Evolutionary conservation across 805 yeast species (phyloP).

Genomic region (Starmerella stigmatis): DNA sequence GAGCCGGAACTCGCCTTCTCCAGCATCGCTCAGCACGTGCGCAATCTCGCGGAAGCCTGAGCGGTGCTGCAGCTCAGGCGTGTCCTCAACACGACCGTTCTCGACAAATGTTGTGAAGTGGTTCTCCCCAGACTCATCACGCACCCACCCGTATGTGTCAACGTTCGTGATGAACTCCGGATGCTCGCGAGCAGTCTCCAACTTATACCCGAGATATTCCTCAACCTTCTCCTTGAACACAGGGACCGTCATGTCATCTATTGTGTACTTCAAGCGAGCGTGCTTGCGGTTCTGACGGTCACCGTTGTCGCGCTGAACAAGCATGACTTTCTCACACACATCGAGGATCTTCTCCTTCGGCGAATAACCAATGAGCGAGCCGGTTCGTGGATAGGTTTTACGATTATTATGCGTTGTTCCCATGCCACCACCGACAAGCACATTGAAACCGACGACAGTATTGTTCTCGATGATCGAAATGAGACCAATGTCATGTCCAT

Average conservation of each 20-base stretch:
- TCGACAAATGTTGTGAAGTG: constrained; percentile 92
- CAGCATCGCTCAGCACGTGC: constrained; percentile 42
- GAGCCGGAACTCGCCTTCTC: constrained; percentile 68
- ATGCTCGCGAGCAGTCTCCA: constrained; percentile 59
- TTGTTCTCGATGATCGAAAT: constrained; percentile 62
- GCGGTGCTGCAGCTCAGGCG: constrained; percentile 81
- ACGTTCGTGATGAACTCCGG: constrained; percentile 68
- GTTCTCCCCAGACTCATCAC: constrained; percentile 63
- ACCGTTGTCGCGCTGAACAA: constrained; percentile 90
- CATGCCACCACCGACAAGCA: constrained; percentile 97
- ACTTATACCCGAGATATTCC: constrained; percentile 65
- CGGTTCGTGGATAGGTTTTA: constrained; percentile 93
- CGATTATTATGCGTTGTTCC: constrained; percentile 95
- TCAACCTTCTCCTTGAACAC: constrained; percentile 72
- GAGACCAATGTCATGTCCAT: constrained; percentile 89
- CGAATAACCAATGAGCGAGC: constrained; percentile 73
- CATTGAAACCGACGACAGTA: constrained; percentile 68
- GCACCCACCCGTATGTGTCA: constrained; percentile 89
- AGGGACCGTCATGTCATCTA: constrained; percentile 87
- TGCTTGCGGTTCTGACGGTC: constrained; percentile 94
- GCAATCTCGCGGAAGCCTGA: constrained; percentile 77
- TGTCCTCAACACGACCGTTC: constrained; percentile 92
- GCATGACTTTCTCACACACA: constrained; percentile 84
- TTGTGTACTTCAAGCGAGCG: constrained; percentile 92
- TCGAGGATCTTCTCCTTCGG: constrained; percentile 54